phyloP scores from a whole-genome alignment of 495 filamentous ascomycete genomes.

The Xylaria intraflava region DNA sequence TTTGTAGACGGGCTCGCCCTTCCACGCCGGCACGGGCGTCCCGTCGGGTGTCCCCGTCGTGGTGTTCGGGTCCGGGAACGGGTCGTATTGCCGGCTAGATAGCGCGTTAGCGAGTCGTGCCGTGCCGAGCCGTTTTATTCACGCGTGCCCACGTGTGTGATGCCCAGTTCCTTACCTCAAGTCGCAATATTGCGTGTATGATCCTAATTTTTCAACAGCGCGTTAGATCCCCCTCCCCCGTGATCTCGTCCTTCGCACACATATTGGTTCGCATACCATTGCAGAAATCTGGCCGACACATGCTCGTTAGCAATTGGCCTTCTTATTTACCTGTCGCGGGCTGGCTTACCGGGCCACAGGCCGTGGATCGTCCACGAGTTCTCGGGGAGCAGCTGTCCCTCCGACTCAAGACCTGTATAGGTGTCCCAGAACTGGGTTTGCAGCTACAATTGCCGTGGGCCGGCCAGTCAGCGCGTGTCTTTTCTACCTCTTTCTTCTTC shows the following conservation, averaged over 20 bases:
- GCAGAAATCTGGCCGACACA: slow-evolving; percentile 15
- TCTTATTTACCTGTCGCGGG: neutral
- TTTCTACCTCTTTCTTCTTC: neutral
- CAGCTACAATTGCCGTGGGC: slow-evolving; percentile 13
- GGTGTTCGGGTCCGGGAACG: slow-evolving; percentile 44
- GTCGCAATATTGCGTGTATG: slow-evolving; percentile 52
- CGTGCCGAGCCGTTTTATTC: neutral
- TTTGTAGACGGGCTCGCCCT: slow-evolving; percentile 35
- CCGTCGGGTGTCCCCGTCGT: slow-evolving; percentile 37
- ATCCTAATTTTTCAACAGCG: slow-evolving; percentile 23
- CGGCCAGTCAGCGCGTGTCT: too few species aligned
- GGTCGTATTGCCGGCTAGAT: slow-evolving; percentile 44
- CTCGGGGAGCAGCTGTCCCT: slow-evolving; percentile 41
- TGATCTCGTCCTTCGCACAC: neutral
- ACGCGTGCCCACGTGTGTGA: too few species aligned
- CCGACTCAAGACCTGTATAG: slow-evolving; percentile 42
- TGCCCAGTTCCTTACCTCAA: slow-evolving; percentile 25
- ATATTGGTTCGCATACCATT: slow-evolving; percentile 13
- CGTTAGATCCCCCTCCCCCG: neutral
- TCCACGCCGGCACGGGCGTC: slow-evolving; percentile 40
- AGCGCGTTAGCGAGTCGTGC: neutral
- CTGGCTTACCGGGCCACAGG: slow-evolving; percentile 38
- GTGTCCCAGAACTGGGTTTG: slow-evolving; percentile 49
- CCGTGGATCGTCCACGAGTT: slow-evolving; percentile 46
- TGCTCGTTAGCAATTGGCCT: neutral